Evolutionary conservation across 768 basidiomycete species (phyloP).

Genomic region (Xerocomellus amylosporus): DNA sequence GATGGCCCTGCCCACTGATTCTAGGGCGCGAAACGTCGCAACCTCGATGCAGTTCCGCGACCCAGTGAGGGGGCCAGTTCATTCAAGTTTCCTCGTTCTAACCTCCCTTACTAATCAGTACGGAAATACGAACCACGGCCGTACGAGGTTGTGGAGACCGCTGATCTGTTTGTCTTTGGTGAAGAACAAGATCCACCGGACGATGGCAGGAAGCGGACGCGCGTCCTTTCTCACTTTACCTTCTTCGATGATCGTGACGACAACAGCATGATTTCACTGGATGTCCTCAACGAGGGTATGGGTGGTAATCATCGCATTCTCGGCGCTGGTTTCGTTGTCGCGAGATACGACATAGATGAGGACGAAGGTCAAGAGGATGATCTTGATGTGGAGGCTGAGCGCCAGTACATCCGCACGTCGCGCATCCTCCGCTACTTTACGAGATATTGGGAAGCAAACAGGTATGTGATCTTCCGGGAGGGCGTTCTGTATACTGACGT

Average conservation of each 20-base stretch:
- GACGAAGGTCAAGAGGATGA: conserved; percentile 62
- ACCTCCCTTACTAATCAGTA: conserved; percentile 25
- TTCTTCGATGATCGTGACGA: conserved; percentile 55
- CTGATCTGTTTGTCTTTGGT: conserved; percentile 37
- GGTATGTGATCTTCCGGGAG: conserved; percentile 41
- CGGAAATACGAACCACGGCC: conserved; percentile 37
- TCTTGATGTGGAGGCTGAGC: conserved; percentile 31
- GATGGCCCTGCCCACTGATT: background rate
- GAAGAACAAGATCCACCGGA: conserved; percentile 39
- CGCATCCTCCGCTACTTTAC: conserved; percentile 47
- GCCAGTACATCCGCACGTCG: conserved; percentile 45
- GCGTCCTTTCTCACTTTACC: conserved; percentile 54
- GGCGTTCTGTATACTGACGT: background rate
- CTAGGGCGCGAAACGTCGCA: conserved; percentile 29
- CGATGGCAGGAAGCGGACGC: conserved; percentile 49
- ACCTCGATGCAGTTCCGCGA: conserved; percentile 18
- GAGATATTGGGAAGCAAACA: conserved; percentile 47
- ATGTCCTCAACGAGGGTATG: conserved; percentile 45
- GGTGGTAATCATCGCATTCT: conserved; percentile 42
- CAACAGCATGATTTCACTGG: conserved; percentile 48
- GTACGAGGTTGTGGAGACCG: conserved; percentile 37
- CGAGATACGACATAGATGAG: conserved; percentile 52
- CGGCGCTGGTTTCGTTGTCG: conserved; percentile 53
- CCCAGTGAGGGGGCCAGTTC: conserved; percentile 11
- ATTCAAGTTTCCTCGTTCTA: background rate